Evolutionary conservation across 371 early-diverging fungal genomes (phyloP), one percentile per base, ranked within the genome.

Genomic region (Zopfochytrium polystomum): DNA sequence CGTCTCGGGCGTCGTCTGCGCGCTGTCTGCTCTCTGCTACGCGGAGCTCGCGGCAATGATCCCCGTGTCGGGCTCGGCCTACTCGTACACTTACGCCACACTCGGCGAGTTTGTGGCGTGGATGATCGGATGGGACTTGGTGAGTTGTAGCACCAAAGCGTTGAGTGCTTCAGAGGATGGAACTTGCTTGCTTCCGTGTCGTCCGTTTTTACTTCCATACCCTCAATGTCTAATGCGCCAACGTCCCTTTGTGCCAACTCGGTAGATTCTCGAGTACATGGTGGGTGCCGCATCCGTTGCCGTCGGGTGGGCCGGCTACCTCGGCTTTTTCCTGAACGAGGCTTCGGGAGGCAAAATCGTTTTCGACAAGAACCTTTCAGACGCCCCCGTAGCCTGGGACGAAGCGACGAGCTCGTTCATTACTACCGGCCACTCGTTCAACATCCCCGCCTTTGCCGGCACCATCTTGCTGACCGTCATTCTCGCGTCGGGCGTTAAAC

Each of bases 401-500:
- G 6, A 45, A 29, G 0, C 26, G 49, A 44, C 13, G 38, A 38
- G 2, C 23, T 13, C 62, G 30, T 32, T 31, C 31, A 29, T 20
- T 34, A 33, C 30, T 35, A n/a, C 26, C 9, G 23, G n/a, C n/a
- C n/a, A n/a, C n/a, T n/a, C n/a, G n/a, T n/a, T n/a, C n/a, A n/a
- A n/a, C n/a, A n/a, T n/a, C n/a, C n/a, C n/a, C n/a, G n/a, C n/a
- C n/a, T n/a, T n/a, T n/a, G n/a, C n/a, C 26, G 29, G 60, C 26
- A 38, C 52, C 51, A 1, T 62, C 47, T 78, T 90, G 13, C 62
- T 85, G 1, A 82, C 90, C 54, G 67, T 82, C 33, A 59, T 90
- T 33, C 22, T 84, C 3, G 65, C 87, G 20, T 87, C 87, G 0
- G 93, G 95, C 54, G 87, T 93, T 54, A 75, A 77, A 29, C 80